Evolutionary conservation across 805 yeast genomes (phyloP), one percentile per base, ranked within the genome.

Genomic region (Metschnikowia dekortorum): DNA sequence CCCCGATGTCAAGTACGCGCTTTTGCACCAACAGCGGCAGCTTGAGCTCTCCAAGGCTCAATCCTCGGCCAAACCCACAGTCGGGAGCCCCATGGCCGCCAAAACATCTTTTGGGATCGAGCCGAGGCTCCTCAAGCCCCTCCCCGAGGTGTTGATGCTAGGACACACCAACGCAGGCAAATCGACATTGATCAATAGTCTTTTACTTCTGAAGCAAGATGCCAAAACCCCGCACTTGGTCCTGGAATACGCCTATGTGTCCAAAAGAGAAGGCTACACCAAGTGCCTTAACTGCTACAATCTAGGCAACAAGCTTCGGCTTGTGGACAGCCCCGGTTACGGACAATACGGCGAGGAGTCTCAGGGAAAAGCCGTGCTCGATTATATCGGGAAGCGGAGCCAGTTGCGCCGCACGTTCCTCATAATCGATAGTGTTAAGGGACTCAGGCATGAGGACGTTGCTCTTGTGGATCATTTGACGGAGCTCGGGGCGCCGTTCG

Each of bases 271-370:
- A 18, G 88, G 87, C 6, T 79, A 68, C 54, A 81, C 85, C 3
- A 76, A 78, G 46, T 78, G 92, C 4, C 68, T 90, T 61, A 87
- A 87, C 61, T 83, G 88, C 55, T 90, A 77, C 67, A 85, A 82
- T 51, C 67, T 87, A 10, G 86, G 86, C 3, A 79, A 80, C 44
- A 70, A 76, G 49, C 70, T 91, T 40, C 71, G 89, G 53, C 59
- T 91, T 3, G 80, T 89, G 2, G 98, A 91, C 62, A 79, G 89
- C 26, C 98, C 98, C 0, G 98, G 98, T 0, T 91, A 91, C 64
- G 98, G 98, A 2, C 76, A 68, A 37, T 81, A 76, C 53, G 90
- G 95, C 14, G 76, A 75, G 13, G 61, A 60, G 8, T 68, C 73
- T 56, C 96, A 91, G 62, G 97, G 97, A 1, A 69, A 78, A 38